Percentiles rank a stretch among this genome's conserved stretches.
phyloP scores from a whole-genome alignment of 768 basidiomycete species.

The Lactarius sp. region DNA sequence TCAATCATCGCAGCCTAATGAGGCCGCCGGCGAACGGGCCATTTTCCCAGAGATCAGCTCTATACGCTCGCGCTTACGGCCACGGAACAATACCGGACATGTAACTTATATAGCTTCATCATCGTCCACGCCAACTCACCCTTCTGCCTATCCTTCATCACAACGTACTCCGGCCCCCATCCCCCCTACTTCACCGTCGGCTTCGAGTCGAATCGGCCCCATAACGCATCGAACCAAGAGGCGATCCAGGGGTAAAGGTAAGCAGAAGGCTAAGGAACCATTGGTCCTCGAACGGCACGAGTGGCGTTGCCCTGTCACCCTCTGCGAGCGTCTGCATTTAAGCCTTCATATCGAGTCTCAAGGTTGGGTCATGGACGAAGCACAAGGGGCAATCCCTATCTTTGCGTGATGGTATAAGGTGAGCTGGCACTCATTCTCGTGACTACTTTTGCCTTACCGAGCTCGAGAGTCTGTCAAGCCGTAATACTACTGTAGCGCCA shows the following conservation, averaged over 20 bases:
- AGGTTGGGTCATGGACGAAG: slow-evolving; percentile 26
- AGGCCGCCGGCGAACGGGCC: not conserved
- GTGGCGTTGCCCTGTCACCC: slow-evolving; percentile 24
- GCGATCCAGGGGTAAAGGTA: slow-evolving; percentile 20
- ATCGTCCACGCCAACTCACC: not conserved
- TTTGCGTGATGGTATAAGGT: slow-evolving; percentile 21
- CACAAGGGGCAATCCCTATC: slow-evolving; percentile 22
- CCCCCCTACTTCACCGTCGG: not conserved
- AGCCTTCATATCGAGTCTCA: slow-evolving; percentile 20
- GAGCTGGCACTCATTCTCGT: not conserved
- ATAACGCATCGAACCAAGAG: not conserved
- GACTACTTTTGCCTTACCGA: not conserved
- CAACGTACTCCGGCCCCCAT: not conserved
- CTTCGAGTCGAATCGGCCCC: not conserved
- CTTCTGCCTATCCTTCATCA: not conserved
- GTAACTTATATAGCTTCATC: slow-evolving; percentile 6
- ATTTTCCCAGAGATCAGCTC: not conserved
- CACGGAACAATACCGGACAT: slow-evolving; percentile 19
- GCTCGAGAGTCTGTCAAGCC: not conserved
- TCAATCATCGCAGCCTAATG: not conserved
- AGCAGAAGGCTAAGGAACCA: slow-evolving; percentile 20
- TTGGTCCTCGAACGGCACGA: slow-evolving; percentile 20
- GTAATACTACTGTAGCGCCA: slow-evolving; percentile 4
- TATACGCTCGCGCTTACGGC: slow-evolving; percentile 24
- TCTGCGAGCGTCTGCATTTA: slow-evolving; percentile 19